A percentile compares a stretch with the other conserved stretches of the same genome.
phyloP scores from a whole-genome alignment of 495 filamentous ascomycete genomes.

The Penicillium subrubescens region DNA sequence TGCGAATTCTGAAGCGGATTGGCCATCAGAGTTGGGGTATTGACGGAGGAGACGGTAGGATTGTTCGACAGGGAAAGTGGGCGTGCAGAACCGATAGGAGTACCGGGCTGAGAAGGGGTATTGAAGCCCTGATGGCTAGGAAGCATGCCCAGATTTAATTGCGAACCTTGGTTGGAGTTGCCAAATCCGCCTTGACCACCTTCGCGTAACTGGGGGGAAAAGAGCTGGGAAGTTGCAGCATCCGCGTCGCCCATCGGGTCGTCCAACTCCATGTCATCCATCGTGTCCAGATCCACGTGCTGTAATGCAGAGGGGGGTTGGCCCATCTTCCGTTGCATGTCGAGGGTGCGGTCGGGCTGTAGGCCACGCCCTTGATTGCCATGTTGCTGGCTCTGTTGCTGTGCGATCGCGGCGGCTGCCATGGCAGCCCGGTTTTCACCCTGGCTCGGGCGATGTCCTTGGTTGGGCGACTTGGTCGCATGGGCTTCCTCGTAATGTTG shows the following conservation, averaged over 20 bases:
- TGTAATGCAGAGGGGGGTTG: conserved; percentile 45
- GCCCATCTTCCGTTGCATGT: conserved; percentile 48
- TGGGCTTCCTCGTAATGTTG: conserved; percentile 97
- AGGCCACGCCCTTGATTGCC: conserved; percentile 43
- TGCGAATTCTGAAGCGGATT: conserved; percentile 64
- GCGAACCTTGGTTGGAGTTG: conserved; percentile 68
- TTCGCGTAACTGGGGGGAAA: conserved; percentile 56
- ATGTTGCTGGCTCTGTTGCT: conserved; percentile 57
- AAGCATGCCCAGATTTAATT: conserved; percentile 73
- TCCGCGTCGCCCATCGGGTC: conserved; percentile 70
- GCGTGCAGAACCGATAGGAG: conserved; percentile 72
- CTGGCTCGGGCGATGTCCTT: conserved; percentile 57
- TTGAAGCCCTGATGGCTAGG: conserved; percentile 77
- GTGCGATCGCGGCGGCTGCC: conserved; percentile 56
- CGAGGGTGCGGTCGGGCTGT: conserved; percentile 43
- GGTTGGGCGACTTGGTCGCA: conserved; percentile 64
- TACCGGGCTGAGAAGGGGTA: conserved; percentile 76
- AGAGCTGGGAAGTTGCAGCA: conserved; percentile 62
- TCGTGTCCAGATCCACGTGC: conserved; percentile 74
- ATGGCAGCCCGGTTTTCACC: conserved; percentile 58
- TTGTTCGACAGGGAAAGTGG: conserved; percentile 78
- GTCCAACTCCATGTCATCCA: conserved; percentile 97
- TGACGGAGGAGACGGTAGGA: conserved; percentile 96
- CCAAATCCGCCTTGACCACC: conserved; percentile 64
- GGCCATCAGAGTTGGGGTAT: conserved; percentile 83